phyloP scores from a whole-genome alignment of 2,329 filamentous ascomycete genomes.

The Hypoxylon sp. region DNA sequence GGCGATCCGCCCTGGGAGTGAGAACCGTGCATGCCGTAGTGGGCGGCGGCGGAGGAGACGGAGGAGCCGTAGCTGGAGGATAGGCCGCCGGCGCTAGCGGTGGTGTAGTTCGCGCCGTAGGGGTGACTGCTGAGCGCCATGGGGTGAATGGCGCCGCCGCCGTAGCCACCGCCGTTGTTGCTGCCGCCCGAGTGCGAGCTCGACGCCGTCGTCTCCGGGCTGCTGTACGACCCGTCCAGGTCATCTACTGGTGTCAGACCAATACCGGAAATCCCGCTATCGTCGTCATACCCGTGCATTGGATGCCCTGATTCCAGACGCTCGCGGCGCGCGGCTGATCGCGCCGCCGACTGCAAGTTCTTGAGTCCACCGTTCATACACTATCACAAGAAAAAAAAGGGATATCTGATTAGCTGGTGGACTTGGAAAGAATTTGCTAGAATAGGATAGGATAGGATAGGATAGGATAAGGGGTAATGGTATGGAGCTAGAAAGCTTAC shows the following conservation, averaged over 20 bases:
- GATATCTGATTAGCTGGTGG: slow-evolving; percentile 2
- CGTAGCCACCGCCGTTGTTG: slow-evolving; percentile 45
- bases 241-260: slow-evolving; percentile 67
- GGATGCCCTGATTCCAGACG: slow-evolving; percentile 60
- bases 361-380: slow-evolving; percentile 87
- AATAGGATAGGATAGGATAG: neutral
- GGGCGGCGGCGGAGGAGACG: slow-evolving; percentile 56
- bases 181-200: slow-evolving; percentile 53
- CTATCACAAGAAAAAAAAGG: slow-evolving; percentile 54
- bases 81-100: slow-evolving; percentile 42
- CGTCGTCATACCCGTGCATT: slow-evolving; percentile 67
- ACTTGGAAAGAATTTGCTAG: neutral
- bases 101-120: slow-evolving; percentile 46
- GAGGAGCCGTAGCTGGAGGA: slow-evolving; percentile 63
- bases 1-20: slow-evolving; percentile 55
- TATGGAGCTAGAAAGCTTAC: too few relatives aligned
- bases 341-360: slow-evolving; percentile 76
- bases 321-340: slow-evolving; percentile 72
- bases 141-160: slow-evolving; percentile 44
- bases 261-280: slow-evolving; percentile 73
- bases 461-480: neutral
- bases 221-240: slow-evolving; percentile 65
- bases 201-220: slow-evolving; percentile 59
- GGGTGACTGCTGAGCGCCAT: slow-evolving; percentile 44
- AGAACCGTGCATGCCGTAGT: slow-evolving; percentile 42